Conservation (phyloP, 2,329 filamentous ascomycete species). For the Septoria petroselini region DNA sequence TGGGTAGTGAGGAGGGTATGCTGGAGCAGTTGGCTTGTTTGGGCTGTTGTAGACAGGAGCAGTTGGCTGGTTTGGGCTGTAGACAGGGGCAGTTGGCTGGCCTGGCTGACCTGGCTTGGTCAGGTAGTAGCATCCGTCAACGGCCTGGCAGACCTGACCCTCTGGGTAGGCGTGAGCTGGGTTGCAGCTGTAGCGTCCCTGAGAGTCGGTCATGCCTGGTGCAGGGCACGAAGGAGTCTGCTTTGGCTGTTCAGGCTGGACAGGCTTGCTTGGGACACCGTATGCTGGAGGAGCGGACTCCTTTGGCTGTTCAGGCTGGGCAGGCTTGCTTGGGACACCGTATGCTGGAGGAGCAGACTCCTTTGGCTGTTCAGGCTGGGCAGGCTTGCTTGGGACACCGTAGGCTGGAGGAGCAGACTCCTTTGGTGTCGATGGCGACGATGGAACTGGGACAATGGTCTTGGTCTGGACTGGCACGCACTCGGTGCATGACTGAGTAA, state of each 20-base stretch:
- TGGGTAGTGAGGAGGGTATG: background rate
- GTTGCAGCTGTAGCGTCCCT: slow-evolving; percentile 12
- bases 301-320: no score
- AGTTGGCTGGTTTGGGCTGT: background rate
- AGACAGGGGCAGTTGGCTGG: slow-evolving; percentile 4
- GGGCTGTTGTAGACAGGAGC: background rate
- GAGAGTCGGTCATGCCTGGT: background rate
- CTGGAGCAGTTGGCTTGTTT: slow-evolving; percentile 1
- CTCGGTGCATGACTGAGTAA: slow-evolving; percentile 10
- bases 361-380: no score
- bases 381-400: background rate
- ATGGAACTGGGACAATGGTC: slow-evolving; percentile 12
- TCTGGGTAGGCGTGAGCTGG: no score
- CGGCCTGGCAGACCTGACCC: slow-evolving; percentile 1
- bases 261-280: background rate
- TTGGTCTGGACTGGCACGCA: slow-evolving; percentile 4
- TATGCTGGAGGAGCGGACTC: background rate
- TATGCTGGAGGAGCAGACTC: background rate
- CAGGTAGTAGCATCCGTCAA: slow-evolving; percentile 4
- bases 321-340: background rate
- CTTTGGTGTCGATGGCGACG: background rate
- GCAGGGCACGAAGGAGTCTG: slow-evolving; percentile 5
- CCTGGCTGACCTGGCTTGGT: no score
- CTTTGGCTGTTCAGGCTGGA: no score
- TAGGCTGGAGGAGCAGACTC: background rate